Percentiles rank a stretch among this genome's conserved stretches.
These are phyloP conservation scores for Fomitopsis pulvina DNA, from an alignment of 768 basidiomycete species.

Conservation along the genomic window DNA sequence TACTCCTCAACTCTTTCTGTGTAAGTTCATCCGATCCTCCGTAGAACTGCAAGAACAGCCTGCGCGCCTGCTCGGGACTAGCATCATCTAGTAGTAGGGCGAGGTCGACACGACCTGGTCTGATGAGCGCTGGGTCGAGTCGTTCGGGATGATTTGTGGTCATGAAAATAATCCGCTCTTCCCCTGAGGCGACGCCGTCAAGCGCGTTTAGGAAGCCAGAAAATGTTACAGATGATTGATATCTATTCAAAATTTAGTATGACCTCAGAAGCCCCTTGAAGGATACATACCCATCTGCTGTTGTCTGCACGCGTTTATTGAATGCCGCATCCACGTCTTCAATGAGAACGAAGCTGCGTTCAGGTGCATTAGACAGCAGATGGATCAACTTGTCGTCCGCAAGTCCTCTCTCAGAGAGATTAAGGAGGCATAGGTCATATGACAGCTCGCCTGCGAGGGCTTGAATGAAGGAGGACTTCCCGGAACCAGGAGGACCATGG, in stretches of 20 bases:
- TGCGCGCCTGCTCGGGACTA: conserved; percentile 67
- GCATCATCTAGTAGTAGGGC: conserved; percentile 83
- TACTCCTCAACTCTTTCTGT: conserved; percentile 28
- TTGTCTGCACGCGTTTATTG: conserved; percentile 84
- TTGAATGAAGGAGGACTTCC: conserved; percentile 98
- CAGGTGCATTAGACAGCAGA: conserved; percentile 86
- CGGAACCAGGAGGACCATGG: conserved; percentile 95
- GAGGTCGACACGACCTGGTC: conserved; percentile 93
- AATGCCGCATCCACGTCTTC: conserved; percentile 98
- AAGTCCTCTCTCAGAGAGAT: conserved; percentile 92
- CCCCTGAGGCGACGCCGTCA: conserved; percentile 95
- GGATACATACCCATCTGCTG: conserved; percentile 81
- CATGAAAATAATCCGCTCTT: conserved; percentile 98
- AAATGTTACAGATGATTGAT: conserved; percentile 94
- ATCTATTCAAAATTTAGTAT: conserved; percentile 38
- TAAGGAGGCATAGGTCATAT: conserved; percentile 94
- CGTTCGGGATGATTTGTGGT: conserved; percentile 93
- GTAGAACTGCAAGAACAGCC: conserved; percentile 83
- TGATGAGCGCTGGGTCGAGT: conserved; percentile 90
- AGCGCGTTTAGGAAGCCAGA: conserved; percentile 96
- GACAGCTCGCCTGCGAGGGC: conserved; percentile 87
- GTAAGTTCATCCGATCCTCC: conserved; percentile 28
- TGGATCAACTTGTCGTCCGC: conserved; percentile 96
- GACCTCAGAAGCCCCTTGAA: background rate
- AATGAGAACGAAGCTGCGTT: conserved; percentile 89